Base-by-base conservation (phyloP, 495 filamentous ascomycete genomes). In the Cladorrhinum samala region DNA sequence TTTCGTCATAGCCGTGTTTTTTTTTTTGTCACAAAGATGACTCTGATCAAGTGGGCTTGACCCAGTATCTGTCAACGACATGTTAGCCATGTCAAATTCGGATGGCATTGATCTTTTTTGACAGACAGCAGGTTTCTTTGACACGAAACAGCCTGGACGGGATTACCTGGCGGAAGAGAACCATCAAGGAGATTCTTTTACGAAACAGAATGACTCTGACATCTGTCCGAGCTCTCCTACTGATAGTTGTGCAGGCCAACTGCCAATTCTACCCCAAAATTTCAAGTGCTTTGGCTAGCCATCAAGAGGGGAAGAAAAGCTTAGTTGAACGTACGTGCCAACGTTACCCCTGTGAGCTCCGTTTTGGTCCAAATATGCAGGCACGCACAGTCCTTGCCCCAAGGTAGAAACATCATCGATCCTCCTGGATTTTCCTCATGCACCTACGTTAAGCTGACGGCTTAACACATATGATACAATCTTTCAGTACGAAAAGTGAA, bases 261-360 rank as follows among this genome's bases (percentile, higher is more conserved):
- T 37, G 30, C 14, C 14, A 37, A 6, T 37, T 7, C 14, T 14
- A 37, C 7, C 7, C 7, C 30, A 14, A 37, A 37, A 37, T 37
- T 37, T 37, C 30, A 37, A 37, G 14, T 14, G 30, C 7, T n/a
- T n/a, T n/a, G n/a, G n/a, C 42, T 45, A 45, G 42, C 41, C 42
- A 23, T 45, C 42, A 45, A 33, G 19, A 45, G 21, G 21, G 21
- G 42, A 45, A 33, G 19, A 45, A 45, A 45, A 45, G 42, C 42
- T 45, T 45, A 45, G 21, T 19, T 45, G 7, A n/a, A 14, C 18
- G 3, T 24, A n/a, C 8, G 13, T 23, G 19, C 4, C 14, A n/a
- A 45, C 18, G 18, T 45, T 45, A 19, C 17, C 42, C 42, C 42
- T 45, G 27, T 33, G 42, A 23, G 18, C 23, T 24, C 42, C 23